Conservation (phyloP, 495 filamentous ascomycete species). For the Bathelium albidoporum region DNA sequence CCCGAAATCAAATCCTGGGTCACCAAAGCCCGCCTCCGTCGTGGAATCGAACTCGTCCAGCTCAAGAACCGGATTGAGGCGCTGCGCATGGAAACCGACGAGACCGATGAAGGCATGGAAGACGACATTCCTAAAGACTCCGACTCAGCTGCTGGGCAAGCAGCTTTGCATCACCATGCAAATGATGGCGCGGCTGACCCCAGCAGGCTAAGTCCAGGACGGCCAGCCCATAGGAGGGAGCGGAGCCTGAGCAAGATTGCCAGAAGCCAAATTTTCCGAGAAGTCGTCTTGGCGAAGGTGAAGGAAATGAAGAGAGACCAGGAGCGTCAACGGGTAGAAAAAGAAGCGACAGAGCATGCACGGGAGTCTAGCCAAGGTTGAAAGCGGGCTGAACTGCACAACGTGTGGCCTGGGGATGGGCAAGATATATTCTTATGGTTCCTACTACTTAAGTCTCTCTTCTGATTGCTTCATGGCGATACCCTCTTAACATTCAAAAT, state of each 20-base stretch:
- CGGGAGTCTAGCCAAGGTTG: not conserved
- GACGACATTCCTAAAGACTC: slow-evolving; percentile 52
- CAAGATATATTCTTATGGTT: not conserved
- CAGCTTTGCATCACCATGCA: slow-evolving; percentile 22
- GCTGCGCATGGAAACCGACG: slow-evolving; percentile 91
- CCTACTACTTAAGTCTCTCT: not conserved
- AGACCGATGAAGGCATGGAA: slow-evolving; percentile 58
- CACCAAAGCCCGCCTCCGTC: slow-evolving; percentile 76
- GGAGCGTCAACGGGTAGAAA: slow-evolving; percentile 36
- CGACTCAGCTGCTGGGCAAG: slow-evolving; percentile 29
- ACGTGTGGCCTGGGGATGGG: not conserved
- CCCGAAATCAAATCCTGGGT: slow-evolving; percentile 95
- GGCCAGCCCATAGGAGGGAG: slow-evolving; percentile 39
- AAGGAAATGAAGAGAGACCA: slow-evolving; percentile 76
- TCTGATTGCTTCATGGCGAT: not conserved
- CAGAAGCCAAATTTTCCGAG: slow-evolving; percentile 86
- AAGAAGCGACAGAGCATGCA: slow-evolving; percentile 16
- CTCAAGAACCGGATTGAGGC: slow-evolving; percentile 94
- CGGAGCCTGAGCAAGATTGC: slow-evolving; percentile 64
- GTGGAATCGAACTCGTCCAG: slow-evolving; percentile 95
- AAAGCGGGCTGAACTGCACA: not conserved
- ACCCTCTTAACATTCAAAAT: not conserved
- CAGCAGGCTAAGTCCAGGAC: slow-evolving; percentile 8
- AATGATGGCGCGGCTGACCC: slow-evolving; percentile 11
- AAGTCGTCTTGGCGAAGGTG: slow-evolving; percentile 95